phyloP scores from a whole-genome alignment of 2,329 filamentous ascomycete genomes.

The Mycogone perniciosa region DNA sequence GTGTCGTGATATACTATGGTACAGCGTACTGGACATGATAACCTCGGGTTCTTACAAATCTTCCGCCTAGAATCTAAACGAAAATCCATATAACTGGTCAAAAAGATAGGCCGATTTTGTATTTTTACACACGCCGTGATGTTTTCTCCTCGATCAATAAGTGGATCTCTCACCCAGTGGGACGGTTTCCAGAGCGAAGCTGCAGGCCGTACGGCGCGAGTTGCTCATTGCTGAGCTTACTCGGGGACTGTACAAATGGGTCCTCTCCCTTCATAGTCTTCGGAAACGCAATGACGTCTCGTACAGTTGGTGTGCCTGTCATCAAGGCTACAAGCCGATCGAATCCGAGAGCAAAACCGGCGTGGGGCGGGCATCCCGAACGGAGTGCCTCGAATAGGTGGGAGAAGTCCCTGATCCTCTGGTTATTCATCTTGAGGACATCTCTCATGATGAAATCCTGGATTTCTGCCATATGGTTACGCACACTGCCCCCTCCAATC shows the following conservation, averaged over 20 bases:
- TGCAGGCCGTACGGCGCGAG: conserved; percentile 42
- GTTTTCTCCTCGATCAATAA: background rate
- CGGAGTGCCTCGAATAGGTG: conserved; percentile 78
- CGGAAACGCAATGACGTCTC: conserved; percentile 95
- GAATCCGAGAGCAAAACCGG: conserved; percentile 87
- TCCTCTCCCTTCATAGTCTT: conserved; percentile 91
- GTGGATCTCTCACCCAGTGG: background rate
- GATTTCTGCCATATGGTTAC: conserved; percentile 78
- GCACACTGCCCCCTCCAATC: conserved; percentile 83
- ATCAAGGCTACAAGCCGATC: conserved; percentile 80
- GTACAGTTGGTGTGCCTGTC: conserved; percentile 67
- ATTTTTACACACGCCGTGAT: too few relatives aligned
- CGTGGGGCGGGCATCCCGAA: conserved; percentile 88
- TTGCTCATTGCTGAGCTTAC: conserved; percentile 54
- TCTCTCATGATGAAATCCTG: conserved; percentile 82
- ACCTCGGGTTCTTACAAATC: too few relatives aligned
- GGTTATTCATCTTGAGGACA: conserved; percentile 69
- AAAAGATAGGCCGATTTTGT: too few relatives aligned
- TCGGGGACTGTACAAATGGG: conserved; percentile 71
- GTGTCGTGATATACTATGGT: too few relatives aligned
- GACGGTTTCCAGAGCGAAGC: conserved; percentile 13
- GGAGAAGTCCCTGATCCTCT: conserved; percentile 70
- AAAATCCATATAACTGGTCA: too few relatives aligned
- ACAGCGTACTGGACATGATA: too few relatives aligned
- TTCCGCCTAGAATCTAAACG: too few relatives aligned